phyloP scores from a whole-genome alignment of 2,329 filamentous ascomycete genomes.

The Fusarium lateritium region DNA sequence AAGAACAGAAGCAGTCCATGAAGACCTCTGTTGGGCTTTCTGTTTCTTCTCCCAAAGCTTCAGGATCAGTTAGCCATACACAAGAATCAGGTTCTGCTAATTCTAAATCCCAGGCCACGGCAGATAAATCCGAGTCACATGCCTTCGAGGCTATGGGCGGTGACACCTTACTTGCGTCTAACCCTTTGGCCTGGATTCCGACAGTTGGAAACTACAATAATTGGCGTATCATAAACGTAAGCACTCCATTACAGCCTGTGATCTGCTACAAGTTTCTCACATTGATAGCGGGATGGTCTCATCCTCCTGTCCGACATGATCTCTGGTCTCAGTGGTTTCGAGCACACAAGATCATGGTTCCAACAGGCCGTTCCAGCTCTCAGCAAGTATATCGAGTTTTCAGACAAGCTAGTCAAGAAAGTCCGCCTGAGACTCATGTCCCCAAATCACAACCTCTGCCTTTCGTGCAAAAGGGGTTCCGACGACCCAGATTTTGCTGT shows the following conservation, averaged over 20 bases:
- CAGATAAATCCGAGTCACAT: neutral
- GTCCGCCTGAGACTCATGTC: neutral
- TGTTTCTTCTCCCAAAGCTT: neutral
- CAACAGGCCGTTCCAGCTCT: neutral
- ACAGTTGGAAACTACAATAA: neutral
- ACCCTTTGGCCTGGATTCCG: neutral
- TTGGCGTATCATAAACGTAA: conserved; percentile 4
- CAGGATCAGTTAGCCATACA: neutral
- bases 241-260: neutral
- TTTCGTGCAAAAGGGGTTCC: neutral
- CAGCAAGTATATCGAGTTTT: neutral
- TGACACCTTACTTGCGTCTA: neutral
- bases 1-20: conserved; percentile 1
- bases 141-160: conserved; percentile 1
- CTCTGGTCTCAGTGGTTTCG: neutral
- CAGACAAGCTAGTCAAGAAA: neutral
- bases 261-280: neutral
- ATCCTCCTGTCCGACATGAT: neutral
- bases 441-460: neutral
- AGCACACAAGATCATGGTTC: neutral
- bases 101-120: neutral
- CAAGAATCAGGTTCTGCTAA: neutral
- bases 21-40: neutral
- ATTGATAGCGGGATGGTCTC: neutral
- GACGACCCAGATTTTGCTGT: neutral